Evolutionary conservation across 2,329 filamentous ascomycete genomes (phyloP), one percentile per base, ranked within the genome.

Genomic region (Phialophora chinensis): DNA sequence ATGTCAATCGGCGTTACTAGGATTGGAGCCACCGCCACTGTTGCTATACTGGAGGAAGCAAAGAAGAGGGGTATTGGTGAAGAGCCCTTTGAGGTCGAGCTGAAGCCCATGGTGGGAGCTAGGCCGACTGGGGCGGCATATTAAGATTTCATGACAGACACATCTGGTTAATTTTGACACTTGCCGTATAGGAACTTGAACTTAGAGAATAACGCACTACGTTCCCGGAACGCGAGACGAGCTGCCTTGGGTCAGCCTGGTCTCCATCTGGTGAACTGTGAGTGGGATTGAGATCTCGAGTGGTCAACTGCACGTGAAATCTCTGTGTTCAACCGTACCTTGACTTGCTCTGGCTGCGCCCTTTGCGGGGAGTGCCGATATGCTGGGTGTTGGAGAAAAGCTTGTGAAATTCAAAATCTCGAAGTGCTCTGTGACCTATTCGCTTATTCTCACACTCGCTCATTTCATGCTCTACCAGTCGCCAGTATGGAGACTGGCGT

Each of bases 21-120:
- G 10, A 82, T 88, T 53, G 86, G 86, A 0, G 83, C 85, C 0
- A 85, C 84, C 0, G 84, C 85, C 2, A 88, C 85, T 0, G 76
- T 79, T 49, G 78, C 79, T 0, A 88, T 88, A 44, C 68, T 88
- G 67, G 80, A 85, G 29, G 86, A 87, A 69, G 86, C 86, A 2
- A 77, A 74, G 20, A 78, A 69, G 60, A 78, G 85, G 29, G 85
- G 84, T 0, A 85, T 87, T 56, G 76, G 74, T 0, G 71, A 79
- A 27, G 72, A 77, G 61, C 74, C 73, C 4, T n/a, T 60, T 10
- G 61, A 67, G 52, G 61, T 64, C 7, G 65, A 60, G 20, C 58
- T 66, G 10, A 66, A 62, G 44, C 63, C 63, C 25, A 66, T 62
- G 63, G 58, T 27, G 8, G 63, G 50, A 17, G 58, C 58, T 2